Conservation (phyloP, 768 basidiomycete genomes). For the Podaxis sp. region DNA sequence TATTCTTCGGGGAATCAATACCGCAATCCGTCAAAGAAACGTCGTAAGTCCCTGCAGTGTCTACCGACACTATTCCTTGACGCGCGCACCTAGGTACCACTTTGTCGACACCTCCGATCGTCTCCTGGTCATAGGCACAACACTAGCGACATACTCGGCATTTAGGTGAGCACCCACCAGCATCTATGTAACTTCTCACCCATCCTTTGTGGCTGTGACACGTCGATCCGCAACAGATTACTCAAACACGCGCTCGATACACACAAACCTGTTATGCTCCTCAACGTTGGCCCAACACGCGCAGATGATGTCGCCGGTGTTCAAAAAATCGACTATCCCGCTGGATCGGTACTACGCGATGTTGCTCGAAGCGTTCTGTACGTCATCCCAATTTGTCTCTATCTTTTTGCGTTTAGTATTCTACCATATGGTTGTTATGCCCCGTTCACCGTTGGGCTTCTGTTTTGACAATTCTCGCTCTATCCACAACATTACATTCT, state of each 20-base stretch:
- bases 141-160: slow-evolving; percentile 91
- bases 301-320: slow-evolving; percentile 71
- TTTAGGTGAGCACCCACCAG: slow-evolving; percentile 57
- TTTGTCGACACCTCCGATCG: slow-evolving; percentile 62
- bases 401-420: not conserved
- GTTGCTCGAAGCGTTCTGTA: slow-evolving; percentile 64
- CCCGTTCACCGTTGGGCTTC: not conserved
- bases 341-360: slow-evolving; percentile 70
- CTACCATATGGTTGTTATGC: not conserved
- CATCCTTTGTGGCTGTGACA: not conserved
- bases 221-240: slow-evolving; percentile 44
- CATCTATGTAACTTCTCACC: not conserved
- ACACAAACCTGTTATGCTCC: slow-evolving; percentile 74
- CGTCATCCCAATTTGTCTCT: slow-evolving; percentile 27
- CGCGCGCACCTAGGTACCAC: slow-evolving; percentile 41
- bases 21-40: slow-evolving; percentile 58
- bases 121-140: slow-evolving; percentile 84
- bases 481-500: not conserved
- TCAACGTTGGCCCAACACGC: slow-evolving; percentile 88
- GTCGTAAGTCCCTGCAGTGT: slow-evolving; percentile 52
- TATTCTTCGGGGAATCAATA: slow-evolving; percentile 93
- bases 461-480: not conserved
- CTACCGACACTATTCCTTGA: no score
- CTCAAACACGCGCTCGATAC: slow-evolving; percentile 77
- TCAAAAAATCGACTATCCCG: slow-evolving; percentile 77